Evolutionary conservation across 768 basidiomycete genomes (phyloP), one percentile per base, ranked within the genome.

Genomic region (Austroboletus festivus): DNA sequence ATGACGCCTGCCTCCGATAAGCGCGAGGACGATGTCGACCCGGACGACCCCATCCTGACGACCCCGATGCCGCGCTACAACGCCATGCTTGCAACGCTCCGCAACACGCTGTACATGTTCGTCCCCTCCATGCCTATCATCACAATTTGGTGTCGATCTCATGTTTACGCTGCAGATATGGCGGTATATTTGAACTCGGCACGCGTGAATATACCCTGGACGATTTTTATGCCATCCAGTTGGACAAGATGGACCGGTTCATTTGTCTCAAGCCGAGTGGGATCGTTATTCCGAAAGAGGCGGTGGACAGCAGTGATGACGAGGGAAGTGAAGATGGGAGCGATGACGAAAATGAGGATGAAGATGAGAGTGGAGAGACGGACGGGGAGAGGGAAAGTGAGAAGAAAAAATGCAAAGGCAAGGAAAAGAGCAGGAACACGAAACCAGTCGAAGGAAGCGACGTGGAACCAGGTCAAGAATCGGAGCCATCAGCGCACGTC

Each of bases 161-260:
- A 28, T 28, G 12, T 10, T n/a, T 4, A n/a, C n/a, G n/a, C n/a
- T 43, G 50, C 30, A 89, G 89, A 47, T 94, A 94, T 58, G 91
- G 93, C 10, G 92, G 93, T 0, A 94, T 94, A 16, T 86, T 82
- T 56, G 93, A 95, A 65, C 76, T 80, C 15, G 86, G 89, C 0
- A 75, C 86, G 12, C 78, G 81, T 20, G 93, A 96, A 65, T 93
- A 88, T 55, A 94, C 92, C 0, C 72, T 96, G 6, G 91, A 93
- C 60, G 93, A 95, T 58, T 96, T 94, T 59, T 74, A 92, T 66
- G 73, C 79, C 2, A 68, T 96, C 11, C 79, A 83, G 49, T 73
- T 96, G 18, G 91, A 93, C 59, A 94, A 94, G 64, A 71, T 94
- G 68, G 93, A 94, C 34, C 69, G 76, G 10, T 94, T 80, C 59